Evolutionary conservation across 164 flowering plant species (phyloP).

Genomic region (Aristolochia contorta): DNA sequence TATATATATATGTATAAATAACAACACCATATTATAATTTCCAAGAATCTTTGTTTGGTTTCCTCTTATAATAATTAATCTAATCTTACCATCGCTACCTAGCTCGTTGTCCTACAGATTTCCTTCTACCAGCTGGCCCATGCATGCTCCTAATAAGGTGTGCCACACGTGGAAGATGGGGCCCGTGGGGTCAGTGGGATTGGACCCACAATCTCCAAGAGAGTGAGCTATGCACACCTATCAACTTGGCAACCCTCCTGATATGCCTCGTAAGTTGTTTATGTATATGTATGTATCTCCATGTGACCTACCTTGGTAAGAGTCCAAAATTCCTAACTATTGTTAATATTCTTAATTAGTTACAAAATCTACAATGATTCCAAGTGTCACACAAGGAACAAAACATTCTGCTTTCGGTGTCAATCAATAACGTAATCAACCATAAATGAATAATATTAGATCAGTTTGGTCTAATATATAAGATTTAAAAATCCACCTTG

Average conservation of each 20-base stretch:
- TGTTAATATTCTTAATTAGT: too few relatives aligned
- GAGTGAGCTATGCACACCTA: not conserved
- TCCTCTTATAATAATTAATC: not conserved
- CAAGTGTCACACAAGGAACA: not conserved
- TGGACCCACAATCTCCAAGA: not conserved
- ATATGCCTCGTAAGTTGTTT: not conserved
- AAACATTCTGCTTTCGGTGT: not conserved
- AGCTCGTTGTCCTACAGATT: too few relatives aligned
- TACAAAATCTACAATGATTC: too few relatives aligned
- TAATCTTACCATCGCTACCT: constrained; percentile 1
- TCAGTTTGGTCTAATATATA: too few relatives aligned
- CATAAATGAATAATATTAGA: too few relatives aligned
- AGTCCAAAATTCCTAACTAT: not conserved
- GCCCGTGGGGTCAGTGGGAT: not conserved
- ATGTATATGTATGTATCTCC: not conserved
- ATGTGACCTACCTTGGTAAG: not conserved
- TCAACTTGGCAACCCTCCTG: not conserved
- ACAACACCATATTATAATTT: too few relatives aligned
- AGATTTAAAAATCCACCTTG: too few relatives aligned
- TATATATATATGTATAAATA: not conserved
- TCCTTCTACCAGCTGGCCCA: too few relatives aligned
- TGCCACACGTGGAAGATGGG: not conserved
- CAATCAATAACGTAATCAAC: not conserved
- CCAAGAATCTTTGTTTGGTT: constrained; percentile 4
- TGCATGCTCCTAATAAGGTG: not conserved